phyloP scores from a whole-genome alignment of 108 stramenopile genomes.

The Cyclotella cryptica region DNA sequence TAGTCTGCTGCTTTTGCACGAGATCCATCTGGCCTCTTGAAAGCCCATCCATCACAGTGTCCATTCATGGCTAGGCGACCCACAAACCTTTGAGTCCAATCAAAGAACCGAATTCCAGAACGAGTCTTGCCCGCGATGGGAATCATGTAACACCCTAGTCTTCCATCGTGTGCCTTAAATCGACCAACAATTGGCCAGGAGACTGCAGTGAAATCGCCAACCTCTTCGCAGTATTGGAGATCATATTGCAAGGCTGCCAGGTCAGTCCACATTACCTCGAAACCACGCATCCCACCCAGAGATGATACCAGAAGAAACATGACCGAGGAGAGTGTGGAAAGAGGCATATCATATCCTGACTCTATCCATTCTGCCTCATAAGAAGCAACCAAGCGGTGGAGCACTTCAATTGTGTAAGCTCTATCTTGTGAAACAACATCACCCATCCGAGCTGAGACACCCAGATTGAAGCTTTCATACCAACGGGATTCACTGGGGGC shows the following conservation, averaged over 20 bases:
- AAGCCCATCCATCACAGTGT: not conserved
- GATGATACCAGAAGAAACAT: conserved; percentile 21
- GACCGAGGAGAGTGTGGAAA: not conserved
- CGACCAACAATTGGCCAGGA: conserved; percentile 12
- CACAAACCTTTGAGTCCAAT: not conserved
- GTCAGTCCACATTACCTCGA: too few relatives aligned
- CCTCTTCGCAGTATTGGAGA: conserved; percentile 4
- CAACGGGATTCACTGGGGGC: conserved; percentile 29
- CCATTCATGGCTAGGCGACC: not conserved
- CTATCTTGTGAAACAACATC: too few relatives aligned
- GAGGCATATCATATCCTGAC: not conserved
- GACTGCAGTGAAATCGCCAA: not conserved
- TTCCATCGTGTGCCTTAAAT: conserved; percentile 3
- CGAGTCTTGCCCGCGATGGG: conserved; percentile 9
- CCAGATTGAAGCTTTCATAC: conserved; percentile 21
- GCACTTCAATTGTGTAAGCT: too few relatives aligned
- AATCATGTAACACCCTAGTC: conserved; percentile 17
- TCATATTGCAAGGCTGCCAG: not conserved
- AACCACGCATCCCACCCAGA: conserved; percentile 11
- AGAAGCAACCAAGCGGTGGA: conserved; percentile 19
- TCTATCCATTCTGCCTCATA: conserved; percentile 27
- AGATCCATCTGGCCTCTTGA: not conserved
- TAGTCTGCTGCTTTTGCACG: conserved; percentile 4
- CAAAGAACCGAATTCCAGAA: conserved; percentile 11
- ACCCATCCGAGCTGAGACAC: conserved; percentile 22